Evolutionary conservation across 352 stramenopile species (phyloP), one percentile per base, ranked within the genome.

Genomic region (Pythium myriotylum): DNA sequence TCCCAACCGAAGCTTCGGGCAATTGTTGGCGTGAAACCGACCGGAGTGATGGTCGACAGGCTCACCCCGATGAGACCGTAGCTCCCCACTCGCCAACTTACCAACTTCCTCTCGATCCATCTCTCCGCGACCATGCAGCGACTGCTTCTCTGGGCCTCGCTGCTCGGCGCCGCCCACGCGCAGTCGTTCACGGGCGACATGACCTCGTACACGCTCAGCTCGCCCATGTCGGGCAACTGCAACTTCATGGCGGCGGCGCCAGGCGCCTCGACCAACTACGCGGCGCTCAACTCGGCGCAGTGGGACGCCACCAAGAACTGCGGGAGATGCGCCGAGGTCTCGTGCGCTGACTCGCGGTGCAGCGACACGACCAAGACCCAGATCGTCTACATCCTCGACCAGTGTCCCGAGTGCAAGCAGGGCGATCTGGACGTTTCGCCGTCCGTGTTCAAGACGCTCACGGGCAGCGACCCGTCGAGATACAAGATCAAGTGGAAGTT

Each of bases 381-480:
- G 67, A 57, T 82, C 39, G 79, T 84, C 4, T 74, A 89, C 55
- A 80, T 89, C 52, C 59, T 86, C 22, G 80, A 89, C 56, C 73
- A 81, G 51, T 89, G 80, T 61, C 75, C 77, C 7, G 72, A 66
- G 10, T 87, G 77, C 48, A 46, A 13, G 4, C 52, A 66, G 19
- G 80, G 77, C 16, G 77, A 86, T 59, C 53, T 87, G 33, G 77
- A 86, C 55, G 54, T 89, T 53, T 77, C 75, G 0, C 67, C 75
- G 8, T 54, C 65, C 19, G 66, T 76, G 3, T 79, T 76, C 42
- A 45, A 62, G 10, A 55, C 46, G 45, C 56, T 74, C 58, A 79
- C 71, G 13, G 71, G 71, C 20, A 67, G 32, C 20, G 46, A 63
- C 41, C 41, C 41, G 41, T 48, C 41, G 19, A 61, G 65, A 12